Conservation (phyloP, 2,329 filamentous ascomycete species). For the Rhynchosporium agropyri region DNA sequence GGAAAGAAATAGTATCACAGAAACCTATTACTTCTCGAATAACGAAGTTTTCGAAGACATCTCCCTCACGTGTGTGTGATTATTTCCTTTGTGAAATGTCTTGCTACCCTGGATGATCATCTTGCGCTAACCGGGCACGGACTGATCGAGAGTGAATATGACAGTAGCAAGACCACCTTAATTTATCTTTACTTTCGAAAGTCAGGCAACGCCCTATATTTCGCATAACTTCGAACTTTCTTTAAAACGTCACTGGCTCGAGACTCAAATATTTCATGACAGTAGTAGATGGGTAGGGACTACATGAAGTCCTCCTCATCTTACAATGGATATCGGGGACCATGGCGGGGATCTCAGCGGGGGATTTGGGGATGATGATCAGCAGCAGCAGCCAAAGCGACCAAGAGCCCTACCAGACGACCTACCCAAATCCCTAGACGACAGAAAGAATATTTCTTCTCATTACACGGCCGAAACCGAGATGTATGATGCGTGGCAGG, state of each 20-base stretch:
- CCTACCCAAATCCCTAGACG: constrained; percentile 88
- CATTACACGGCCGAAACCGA: constrained; percentile 78
- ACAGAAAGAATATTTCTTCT: constrained; percentile 70
- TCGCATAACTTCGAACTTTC: constrained; percentile 9
- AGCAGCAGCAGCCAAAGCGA: constrained; percentile 39
- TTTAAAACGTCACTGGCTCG: neutral
- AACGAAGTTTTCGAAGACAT: neutral
- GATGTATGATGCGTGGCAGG: constrained; percentile 99
- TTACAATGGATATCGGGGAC: constrained; percentile 62
- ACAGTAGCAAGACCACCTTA: constrained; percentile 6
- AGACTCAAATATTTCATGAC: constrained; percentile 21
- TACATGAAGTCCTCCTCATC: constrained; percentile 38
- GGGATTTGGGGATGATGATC: constrained; percentile 60
- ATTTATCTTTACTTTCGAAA: neutral
- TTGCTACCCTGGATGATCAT: constrained; percentile 11
- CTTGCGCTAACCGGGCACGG: constrained; percentile 10
- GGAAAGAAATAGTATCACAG: neutral
- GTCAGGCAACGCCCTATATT: constrained; percentile 11
- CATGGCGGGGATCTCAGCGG: constrained; percentile 48
- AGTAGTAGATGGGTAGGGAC: constrained; percentile 32
- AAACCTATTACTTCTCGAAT: neutral
- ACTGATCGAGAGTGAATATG: constrained; percentile 1
- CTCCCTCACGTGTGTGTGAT: neutral
- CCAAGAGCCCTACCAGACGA: constrained; percentile 71
- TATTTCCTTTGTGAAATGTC: neutral